Base-by-base conservation (phyloP, 73 alveolate genomes). In the Paramecium sexaurelia region DNA sequence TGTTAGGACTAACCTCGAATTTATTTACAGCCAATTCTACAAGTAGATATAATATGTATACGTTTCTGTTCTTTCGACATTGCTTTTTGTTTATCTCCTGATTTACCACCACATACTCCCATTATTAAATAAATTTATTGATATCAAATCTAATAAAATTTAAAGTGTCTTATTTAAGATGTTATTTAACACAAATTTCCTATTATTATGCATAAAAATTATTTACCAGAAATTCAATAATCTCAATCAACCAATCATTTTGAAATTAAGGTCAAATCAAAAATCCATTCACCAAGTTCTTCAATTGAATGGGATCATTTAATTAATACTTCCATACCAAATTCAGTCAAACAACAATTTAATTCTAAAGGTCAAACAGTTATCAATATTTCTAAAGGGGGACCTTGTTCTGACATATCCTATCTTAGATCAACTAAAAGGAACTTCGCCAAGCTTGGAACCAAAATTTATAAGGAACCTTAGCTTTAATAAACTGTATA, bases 91-190 rank as follows among this genome's bases (percentile, higher is more conserved):
- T 41, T 45, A 13, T 37, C 33, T 19, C 55, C 29, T 22, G 86
- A 71, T 37, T 78, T 78, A 39, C 75, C 90, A 13, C 75, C 68
- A 22, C 90, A 78, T 10, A 75, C 90, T 37, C 90, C 90, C 90
- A 78, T 78, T 61, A 61, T 61, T 61, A 61, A 61, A 61, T 61
- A 61, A 61, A 61, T 61, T 61, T 61, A 61, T 61, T 61, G 83
- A 61, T 51, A 51, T 61, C 83, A 32, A 61, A 61, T 61, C 83
- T 61, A 61, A 61, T 29, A 29, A 61, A 61, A 26, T 61, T 61
- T 61, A 51, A 51, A 51, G 33, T 51, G 67, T 51, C 67, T 51
- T 51, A 43, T 51, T 51, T 51, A 51, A 51, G 27, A 51, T 61
- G 83, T 61, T 61, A 61, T 29, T 61, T 61, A 45, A 45, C 57